Percentiles rank a stretch among this genome's conserved stretches.
Evolutionary conservation across 1,139 yeast genomes (phyloP).

Genomic region (Scheffersomyces segobiensis): DNA sequence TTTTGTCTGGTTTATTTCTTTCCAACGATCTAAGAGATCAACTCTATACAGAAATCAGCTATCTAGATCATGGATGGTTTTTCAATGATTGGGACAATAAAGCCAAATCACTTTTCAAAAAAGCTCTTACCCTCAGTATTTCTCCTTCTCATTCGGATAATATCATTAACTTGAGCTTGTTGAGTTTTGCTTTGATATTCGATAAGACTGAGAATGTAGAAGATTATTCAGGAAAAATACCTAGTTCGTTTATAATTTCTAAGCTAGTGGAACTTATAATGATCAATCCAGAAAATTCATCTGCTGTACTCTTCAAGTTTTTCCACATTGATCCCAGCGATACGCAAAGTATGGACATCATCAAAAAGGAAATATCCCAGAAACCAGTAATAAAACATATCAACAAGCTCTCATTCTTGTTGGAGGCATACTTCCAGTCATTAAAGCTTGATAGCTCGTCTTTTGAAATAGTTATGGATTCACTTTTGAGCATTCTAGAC

Average conservation of each 20-base stretch:
- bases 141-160: conserved; percentile 23
- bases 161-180: conserved; percentile 29
- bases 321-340: conserved; percentile 11
- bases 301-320: conserved; percentile 19
- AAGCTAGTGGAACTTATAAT: conserved; percentile 25
- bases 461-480: conserved; percentile 20
- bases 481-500: conserved; percentile 19
- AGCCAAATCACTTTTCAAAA: conserved; percentile 22
- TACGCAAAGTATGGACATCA: conserved; percentile 8
- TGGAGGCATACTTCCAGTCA: conserved; percentile 33
- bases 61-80: conserved; percentile 32
- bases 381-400: conserved; percentile 52
- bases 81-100: conserved; percentile 35
- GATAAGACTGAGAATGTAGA: conserved; percentile 23
- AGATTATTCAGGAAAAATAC: conserved; percentile 25
- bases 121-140: conserved; percentile 26
- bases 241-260: conserved; percentile 21
- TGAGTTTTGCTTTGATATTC: conserved; percentile 35
- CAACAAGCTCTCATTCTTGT: conserved; percentile 48
- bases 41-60: conserved; percentile 24
- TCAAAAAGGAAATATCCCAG: conserved; percentile 19
- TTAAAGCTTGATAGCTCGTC: conserved; percentile 19
- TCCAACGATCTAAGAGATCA: conserved; percentile 41
- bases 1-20: conserved; percentile 54
- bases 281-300: conserved; percentile 10